Percentiles rank a stretch among this genome's conserved stretches.
These are phyloP conservation scores for Penicillium desertorum DNA, from an alignment of 495 filamentous ascomycete genomes.

Conservation along the genomic window DNA sequence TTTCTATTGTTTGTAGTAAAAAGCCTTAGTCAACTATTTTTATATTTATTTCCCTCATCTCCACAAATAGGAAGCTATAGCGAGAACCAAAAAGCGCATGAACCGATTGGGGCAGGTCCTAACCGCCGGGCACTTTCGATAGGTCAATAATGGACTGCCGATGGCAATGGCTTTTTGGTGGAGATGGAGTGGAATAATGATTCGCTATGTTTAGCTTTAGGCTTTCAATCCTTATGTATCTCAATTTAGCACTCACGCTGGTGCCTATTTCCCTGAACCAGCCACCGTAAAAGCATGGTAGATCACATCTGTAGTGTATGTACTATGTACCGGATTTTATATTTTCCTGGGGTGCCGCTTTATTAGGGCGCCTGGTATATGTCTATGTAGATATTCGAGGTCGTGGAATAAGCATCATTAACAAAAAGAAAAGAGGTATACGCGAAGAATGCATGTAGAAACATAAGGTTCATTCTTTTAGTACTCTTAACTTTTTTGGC, in stretches of 20 bases:
- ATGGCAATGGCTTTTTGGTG: neutral
- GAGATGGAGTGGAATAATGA: neutral
- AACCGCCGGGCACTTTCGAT: slow-evolving; percentile 1
- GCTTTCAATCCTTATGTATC: neutral
- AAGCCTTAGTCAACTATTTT: neutral
- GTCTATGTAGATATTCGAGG: no score
- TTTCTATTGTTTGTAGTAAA: neutral
- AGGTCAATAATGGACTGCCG: neutral
- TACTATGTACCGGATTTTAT: no score
- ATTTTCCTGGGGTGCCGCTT: no score
- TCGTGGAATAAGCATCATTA: no score
- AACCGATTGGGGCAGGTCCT: slow-evolving; percentile 2
- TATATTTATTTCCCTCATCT: neutral
- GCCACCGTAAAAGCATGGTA: no score
- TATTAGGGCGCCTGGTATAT: no score
- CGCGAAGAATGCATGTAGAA: no score
- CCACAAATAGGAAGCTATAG: neutral
- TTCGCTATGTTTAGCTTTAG: slow-evolving; percentile 13
- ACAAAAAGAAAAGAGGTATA: no score
- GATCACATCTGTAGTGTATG: no score
- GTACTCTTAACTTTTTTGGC: no score
- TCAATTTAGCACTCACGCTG: neutral
- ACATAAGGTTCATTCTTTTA: no score
- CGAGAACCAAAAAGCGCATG: neutral
- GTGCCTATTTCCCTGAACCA: slow-evolving; percentile 22